phyloP scores from a whole-genome alignment of 208 protist genomes.

The Naegleria fowleri region DNA sequence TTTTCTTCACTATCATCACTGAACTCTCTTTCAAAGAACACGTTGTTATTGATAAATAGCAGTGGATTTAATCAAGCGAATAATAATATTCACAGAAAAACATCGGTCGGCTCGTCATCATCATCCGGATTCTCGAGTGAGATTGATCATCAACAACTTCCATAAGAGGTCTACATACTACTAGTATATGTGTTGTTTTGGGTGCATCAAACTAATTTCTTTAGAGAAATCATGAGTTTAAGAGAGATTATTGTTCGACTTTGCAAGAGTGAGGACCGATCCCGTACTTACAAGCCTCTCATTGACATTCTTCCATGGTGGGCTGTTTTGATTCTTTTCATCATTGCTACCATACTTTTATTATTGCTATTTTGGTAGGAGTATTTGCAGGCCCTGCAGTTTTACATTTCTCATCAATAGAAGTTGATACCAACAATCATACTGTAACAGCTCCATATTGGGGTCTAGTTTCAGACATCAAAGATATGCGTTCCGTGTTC shows the following conservation, averaged over 20 bases:
- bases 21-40: no score
- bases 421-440: neutral
- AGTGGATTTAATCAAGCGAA: no score
- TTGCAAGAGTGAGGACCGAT: neutral
- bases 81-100: no score
- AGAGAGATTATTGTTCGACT: neutral
- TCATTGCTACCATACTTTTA: neutral
- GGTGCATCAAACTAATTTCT: neutral
- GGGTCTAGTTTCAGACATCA: neutral
- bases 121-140: no score
- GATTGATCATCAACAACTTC: no score
- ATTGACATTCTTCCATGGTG: neutral
- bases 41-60: no score
- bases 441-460: neutral
- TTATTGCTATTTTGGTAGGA: neutral
- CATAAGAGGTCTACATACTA: no score
- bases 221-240: neutral
- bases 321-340: neutral
- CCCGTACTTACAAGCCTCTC: neutral
- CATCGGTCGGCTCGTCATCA: no score
- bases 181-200: neutral
- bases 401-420: neutral
- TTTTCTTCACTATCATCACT: no score
- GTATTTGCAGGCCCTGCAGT: neutral
- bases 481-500: neutral